phyloP scores from a whole-genome alignment of 768 basidiomycete genomes.

The Russula ochroleuca region DNA sequence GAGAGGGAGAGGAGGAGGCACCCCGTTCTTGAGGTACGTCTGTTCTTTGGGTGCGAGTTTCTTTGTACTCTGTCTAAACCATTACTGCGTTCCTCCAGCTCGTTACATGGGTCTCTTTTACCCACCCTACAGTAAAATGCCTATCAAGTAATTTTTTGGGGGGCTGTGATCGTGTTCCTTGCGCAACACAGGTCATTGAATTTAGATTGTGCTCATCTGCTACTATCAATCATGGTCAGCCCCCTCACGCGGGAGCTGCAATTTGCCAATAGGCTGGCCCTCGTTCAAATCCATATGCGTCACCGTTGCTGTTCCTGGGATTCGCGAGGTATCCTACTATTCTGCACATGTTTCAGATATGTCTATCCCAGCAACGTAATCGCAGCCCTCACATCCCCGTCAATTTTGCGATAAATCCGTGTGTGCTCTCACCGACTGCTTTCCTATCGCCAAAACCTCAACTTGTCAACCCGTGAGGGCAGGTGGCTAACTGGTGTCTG shows the following conservation, averaged over 20 bases:
- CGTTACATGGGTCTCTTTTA: not conserved
- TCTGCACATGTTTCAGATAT: not conserved
- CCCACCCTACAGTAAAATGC: not conserved
- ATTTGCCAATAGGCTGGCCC: not conserved
- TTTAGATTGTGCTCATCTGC: not conserved
- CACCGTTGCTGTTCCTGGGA: not conserved
- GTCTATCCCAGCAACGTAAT: not conserved
- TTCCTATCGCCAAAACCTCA: not conserved
- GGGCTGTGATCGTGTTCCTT: not conserved
- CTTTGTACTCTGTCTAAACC: not conserved
- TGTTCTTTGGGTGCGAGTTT: not conserved
- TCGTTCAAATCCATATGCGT: not conserved
- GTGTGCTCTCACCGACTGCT: not conserved
- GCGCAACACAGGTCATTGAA: not conserved
- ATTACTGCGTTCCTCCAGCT: not conserved
- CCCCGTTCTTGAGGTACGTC: constrained; percentile 7
- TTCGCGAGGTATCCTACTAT: not conserved
- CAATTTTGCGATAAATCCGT: not conserved
- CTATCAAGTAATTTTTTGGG: not conserved
- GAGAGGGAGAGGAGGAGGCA: constrained; percentile 8
- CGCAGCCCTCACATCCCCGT: not conserved
- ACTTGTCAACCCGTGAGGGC: not conserved
- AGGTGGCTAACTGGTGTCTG: not conserved
- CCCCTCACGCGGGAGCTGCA: not conserved
- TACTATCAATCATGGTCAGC: not conserved